These are phyloP conservation scores for Trebouxia gelatinosa DNA, from an alignment of 163 green algal species.

Conservation along the genomic window DNA sequence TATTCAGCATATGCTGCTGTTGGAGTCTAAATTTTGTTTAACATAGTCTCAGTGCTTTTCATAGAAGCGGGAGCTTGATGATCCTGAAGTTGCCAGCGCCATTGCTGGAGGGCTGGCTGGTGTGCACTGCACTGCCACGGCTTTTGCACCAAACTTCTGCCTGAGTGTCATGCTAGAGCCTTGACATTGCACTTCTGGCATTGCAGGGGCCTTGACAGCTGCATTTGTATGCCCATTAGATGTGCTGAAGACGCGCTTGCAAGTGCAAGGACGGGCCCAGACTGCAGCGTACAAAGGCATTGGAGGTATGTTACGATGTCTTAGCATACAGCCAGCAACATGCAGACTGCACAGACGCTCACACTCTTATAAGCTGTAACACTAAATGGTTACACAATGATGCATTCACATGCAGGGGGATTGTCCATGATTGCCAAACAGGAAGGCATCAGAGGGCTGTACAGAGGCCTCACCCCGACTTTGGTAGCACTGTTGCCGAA, in stretches of 20 bases:
- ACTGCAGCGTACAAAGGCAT: constrained; percentile 35
- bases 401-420: constrained; percentile 1
- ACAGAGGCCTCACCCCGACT: constrained; percentile 69
- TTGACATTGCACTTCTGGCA: background rate
- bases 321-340: background rate
- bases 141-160: background rate
- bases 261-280: constrained; percentile 74
- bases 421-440: constrained; percentile 52
- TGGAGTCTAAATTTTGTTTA: no score
- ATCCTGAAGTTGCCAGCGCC: constrained; percentile 25
- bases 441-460: constrained; percentile 62
- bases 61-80: constrained; percentile 25
- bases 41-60: background rate
- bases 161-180: background rate
- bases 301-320: constrained; percentile 15
- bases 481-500: constrained; percentile 94
- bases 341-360: background rate
- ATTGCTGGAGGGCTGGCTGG: constrained; percentile 9
- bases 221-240: constrained; percentile 93
- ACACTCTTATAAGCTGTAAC: background rate
- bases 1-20: no score
- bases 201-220: constrained; percentile 75
- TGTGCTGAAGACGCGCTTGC: constrained; percentile 91
- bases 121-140: background rate
- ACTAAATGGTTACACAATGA: background rate